Percentiles rank a stretch among this genome's conserved stretches.
phyloP scores from a whole-genome alignment of 2,329 filamentous ascomycete species.

The Pseudocercospora pini-densiflorae region DNA sequence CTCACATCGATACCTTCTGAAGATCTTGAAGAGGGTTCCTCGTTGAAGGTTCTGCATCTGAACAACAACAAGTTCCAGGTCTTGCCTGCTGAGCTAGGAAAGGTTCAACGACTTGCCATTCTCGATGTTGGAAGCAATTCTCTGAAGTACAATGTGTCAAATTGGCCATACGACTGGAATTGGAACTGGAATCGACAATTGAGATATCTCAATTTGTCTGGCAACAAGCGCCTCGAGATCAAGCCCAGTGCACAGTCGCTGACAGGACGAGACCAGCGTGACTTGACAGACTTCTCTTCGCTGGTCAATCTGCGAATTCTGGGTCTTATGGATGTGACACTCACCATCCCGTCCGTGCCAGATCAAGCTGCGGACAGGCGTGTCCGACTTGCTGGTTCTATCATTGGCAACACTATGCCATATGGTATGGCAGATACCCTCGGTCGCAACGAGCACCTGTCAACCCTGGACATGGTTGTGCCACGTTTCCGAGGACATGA shows the following conservation, averaged over 20 bases:
- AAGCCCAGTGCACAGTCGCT: slow-evolving; percentile 64
- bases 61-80: slow-evolving; percentile 99
- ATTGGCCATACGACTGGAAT: slow-evolving; percentile 99
- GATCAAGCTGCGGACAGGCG: slow-evolving; percentile 94
- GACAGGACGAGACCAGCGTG: slow-evolving; percentile 61
- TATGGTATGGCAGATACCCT: slow-evolving; percentile 98
- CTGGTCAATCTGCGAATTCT: slow-evolving; percentile 83
- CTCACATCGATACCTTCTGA: slow-evolving; percentile 89
- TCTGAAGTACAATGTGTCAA: slow-evolving; percentile 98
- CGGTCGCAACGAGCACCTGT: slow-evolving; percentile 90
- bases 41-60: slow-evolving; percentile 88
- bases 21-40: slow-evolving; percentile 87
- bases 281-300: slow-evolving; percentile 88
- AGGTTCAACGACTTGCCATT: slow-evolving; percentile 88
- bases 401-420: slow-evolving; percentile 79
- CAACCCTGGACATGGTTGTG: slow-evolving; percentile 93
- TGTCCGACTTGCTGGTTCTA: slow-evolving; percentile 94
- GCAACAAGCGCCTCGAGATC: slow-evolving; percentile 96
- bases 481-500: slow-evolving; percentile 89
- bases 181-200: slow-evolving; percentile 98
- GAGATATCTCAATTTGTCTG: slow-evolving; percentile 92
- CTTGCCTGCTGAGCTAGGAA: slow-evolving; percentile 90
- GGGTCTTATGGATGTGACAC: slow-evolving; percentile 96
- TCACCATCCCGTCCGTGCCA: slow-evolving; percentile 89
- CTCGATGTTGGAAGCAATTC: slow-evolving; percentile 94